Evolutionary conservation across 257 asterid species (phyloP), one percentile per base, ranked within the genome.

Genomic region (Sherardia arvensis): DNA sequence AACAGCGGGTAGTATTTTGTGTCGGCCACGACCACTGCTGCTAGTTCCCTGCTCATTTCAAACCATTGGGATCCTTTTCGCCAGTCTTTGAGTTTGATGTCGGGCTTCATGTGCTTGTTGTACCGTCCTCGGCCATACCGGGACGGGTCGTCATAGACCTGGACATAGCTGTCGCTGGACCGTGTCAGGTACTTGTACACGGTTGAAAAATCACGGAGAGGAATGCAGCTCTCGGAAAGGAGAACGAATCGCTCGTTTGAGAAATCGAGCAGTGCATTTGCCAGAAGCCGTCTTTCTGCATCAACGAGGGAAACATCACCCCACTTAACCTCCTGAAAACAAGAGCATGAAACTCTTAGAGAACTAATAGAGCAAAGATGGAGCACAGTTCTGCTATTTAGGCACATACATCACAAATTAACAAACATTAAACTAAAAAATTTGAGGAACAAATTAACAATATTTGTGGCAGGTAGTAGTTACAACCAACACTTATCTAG

Each of bases 1-100:
- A 90, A 90, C 67, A 90, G 71, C 4, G 55, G 25, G 74, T 90
- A 90, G 72, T 87, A 90, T 69, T 85, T 87, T 53, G 88, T 71
- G 64, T 93, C 99, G 5, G 88, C 77, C 21, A 93, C 79, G 43
- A 90, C 64, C 64, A 74, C 60, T 74, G 89, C 49, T 7, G 99
- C 99, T 57, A 93, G 55, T 29, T 68, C 36, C 1, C 99, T 95
- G 17, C 83, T 86, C 71, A 90, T 78, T 79, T 93, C 99, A 11
- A 93, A 90, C 99, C 99, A 93, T 18, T 90, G 95, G 1, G 99
- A 93, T 14, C 99, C 99, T 84, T 93, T 93, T 61, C 95, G 79
- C 99, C 99, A 93, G 17, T 93, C 94, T 29, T 74, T 47, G 38
- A 83, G 92, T n/a, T 26, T 71, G 59, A 93, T 75, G 55, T 84